Evolutionary conservation across 2,329 filamentous ascomycete species (phyloP), one percentile per base, ranked within the genome.

Genomic region (Xylaria sp.): DNA sequence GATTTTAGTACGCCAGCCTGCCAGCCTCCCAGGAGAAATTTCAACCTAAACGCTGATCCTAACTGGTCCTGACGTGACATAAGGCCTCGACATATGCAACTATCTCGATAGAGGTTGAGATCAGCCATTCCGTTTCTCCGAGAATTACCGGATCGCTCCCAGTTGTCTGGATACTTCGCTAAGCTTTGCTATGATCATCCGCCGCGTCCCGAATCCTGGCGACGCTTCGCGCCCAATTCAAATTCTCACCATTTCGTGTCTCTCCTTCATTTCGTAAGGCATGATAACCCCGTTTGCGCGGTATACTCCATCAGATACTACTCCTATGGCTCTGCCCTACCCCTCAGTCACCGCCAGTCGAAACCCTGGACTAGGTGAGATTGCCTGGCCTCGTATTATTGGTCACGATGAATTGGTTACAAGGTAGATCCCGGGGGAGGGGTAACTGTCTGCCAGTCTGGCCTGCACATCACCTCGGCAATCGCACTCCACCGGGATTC

Each of bases 401-500:
- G 49, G 48, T 17, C 38, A 40, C 13, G 2, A 40, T 40, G 38
- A 5, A 40, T 17, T 51, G 20, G 3, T n/a, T 44, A 23, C 56
- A 57, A 59, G n/a, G 33, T 26, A 33, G 58, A 54, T 57, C 44
- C 38, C 36, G 9, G 33, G 28, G 33, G 38, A 44, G 49, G 66
- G 61, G 62, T 54, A 58, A 68, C 33, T 36, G 54, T 33, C 20
- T 42, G 28, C 44, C 23, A 53, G 31, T 61, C 46, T 36, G 46
- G 31, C 17, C 13, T 62, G 58, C 17, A 54, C 17, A 65, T 42
- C 49, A 59, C n/a, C 49, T 60, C 38, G 58, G 49, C 51, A 56
- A 59, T 63, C 60, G 46, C 40, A 26, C 49, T 38, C 49, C 61
- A 61, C 57, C 44, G 57, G 36, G 56, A 36, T 42, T 61, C 49